Base-by-base conservation (phyloP, 495 filamentous ascomycete genomes). In the Jackrogersella multiformis region DNA sequence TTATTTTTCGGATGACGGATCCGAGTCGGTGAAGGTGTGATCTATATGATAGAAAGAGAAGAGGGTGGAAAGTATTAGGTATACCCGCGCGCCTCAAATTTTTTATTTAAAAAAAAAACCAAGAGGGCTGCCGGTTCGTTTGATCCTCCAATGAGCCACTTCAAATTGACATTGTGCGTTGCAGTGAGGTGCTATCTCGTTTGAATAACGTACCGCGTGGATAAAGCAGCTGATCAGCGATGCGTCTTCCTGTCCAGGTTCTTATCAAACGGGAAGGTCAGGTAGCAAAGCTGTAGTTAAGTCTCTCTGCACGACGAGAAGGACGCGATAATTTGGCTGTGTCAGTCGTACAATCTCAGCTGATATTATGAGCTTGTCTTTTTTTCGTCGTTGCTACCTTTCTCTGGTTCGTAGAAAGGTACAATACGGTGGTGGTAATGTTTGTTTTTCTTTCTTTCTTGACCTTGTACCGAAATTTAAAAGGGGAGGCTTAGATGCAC, bases 131-230 rank as follows among this genome's bases (percentile, higher is more conserved):
- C 68, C 64, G 60, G 67, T 69, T 69, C 59, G 70, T 70, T 66
- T 73, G 61, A 46, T 66, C 53, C 66, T 75, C 70, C 67, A 75
- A 75, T 73, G 30, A 69, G 61, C 62, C 64, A 46, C 55, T 60
- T 71, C 58, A 71, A 63, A 63, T 67, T 66, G 55, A 44, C 58
- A 71, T 71, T 66, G 68, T 71, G 68, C 58, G 68, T 64, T 61
- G 48, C 59, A 66, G 41, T 55, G 56, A 65, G 32, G 39, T 57
- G 67, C 61, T 71, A 51, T 71, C 57, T 71, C 34, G 62, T 66
- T 59, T 62, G 68, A 60, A 55, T 36, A 36, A 57, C 51, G 61
- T 65, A 61, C 51, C 67, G 56, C 56, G 67, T 70, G 61, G 61
- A 61, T 65, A 70, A 70, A 65, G 44, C 66, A 64, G 61, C 51